Conservation (phyloP, 1,139 yeast species). For the Sugiyamaella xylanicola region DNA sequence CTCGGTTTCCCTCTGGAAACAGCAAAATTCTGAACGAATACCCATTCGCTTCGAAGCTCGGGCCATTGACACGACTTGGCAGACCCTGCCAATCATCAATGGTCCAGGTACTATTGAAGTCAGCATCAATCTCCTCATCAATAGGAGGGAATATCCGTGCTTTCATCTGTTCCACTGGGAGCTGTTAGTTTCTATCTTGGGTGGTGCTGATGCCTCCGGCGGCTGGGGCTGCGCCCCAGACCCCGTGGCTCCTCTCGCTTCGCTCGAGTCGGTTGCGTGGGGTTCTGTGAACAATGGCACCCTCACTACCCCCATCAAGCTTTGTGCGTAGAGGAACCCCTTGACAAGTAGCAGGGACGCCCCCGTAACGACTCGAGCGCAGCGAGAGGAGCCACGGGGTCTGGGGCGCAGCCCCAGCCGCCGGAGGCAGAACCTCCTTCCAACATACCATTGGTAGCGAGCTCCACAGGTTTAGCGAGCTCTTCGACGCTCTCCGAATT, state of each 20-base stretch:
- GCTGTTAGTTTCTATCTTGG: not conserved
- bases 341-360: constrained; percentile 2
- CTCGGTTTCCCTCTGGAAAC: constrained; percentile 62
- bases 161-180: constrained; percentile 36
- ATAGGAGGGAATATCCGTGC: constrained; percentile 35
- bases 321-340: not conserved
- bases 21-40: constrained; percentile 73
- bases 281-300: too few species aligned
- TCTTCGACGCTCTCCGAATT: constrained; percentile 9
- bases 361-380: not conserved
- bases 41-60: constrained; percentile 64
- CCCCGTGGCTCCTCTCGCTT: too few species aligned
- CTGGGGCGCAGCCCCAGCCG: not conserved
- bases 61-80: constrained; percentile 49
- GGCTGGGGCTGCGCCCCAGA: too few species aligned
- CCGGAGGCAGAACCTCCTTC: too few species aligned
- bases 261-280: too few species aligned
- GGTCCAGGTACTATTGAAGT: constrained; percentile 63
- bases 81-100: constrained; percentile 65
- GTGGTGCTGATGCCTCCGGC: too few species aligned
- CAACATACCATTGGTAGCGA: constrained; percentile 24
- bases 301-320: too few species aligned
- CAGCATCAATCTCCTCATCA: constrained; percentile 43
- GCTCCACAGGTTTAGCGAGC: constrained; percentile 8
- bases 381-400: constrained; percentile 1